Base-by-base conservation (phyloP, 2,329 filamentous ascomycete genomes). In the Chrysoporthe puriensis region DNA sequence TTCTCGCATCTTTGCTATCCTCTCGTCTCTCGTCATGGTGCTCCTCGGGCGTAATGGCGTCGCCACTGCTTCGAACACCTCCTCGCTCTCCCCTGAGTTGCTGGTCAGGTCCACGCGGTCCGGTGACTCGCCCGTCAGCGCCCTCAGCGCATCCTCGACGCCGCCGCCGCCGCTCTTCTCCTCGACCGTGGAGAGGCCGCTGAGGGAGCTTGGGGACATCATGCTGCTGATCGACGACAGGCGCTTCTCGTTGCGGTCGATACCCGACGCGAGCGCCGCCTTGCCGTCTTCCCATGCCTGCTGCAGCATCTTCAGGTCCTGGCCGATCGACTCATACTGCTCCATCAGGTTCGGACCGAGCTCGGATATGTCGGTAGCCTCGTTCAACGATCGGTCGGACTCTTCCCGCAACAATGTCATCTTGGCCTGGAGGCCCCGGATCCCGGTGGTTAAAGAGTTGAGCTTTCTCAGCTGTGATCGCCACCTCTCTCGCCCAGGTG, bases 241-340 rank as follows among this genome's bases (percentile, higher is more conserved):
- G 46, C 89, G 84, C 77, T 90, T 90, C 77, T 93, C 90, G 76
- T 94, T 93, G 68, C 90, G 89, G 77, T 96, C 91, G 74, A 97
- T 91, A 72, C 91, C 94, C 65, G 89, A 88, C 59, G 93, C 89
- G 63, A 99, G 83, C 6, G 93, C 90, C n/a, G 90, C 87, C 77
- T 92, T 95, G 62, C 95, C 96, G 63, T 91, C 87, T 74, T 96
- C 93, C 94, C 94, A 97, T 71, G 93, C 91, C 70, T 91, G 86
- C 78, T 94, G 88, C 62, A 97, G 81, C 56, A 90, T 87, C 76
- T 91, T 91, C 57, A 99, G 84, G 75, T 99, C 96, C 36, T 90
- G 85, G 2, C 96, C 96, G 71, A 99, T 96, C 4, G 94, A 95
- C 66, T 99, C 96, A 78, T 98, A 99, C 75, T 98, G 96, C 32